A percentile compares a stretch with the other conserved stretches of the same genome.
Conservation (phyloP, 768 basidiomycete species). For the Psilocybe cubensis region DNA sequence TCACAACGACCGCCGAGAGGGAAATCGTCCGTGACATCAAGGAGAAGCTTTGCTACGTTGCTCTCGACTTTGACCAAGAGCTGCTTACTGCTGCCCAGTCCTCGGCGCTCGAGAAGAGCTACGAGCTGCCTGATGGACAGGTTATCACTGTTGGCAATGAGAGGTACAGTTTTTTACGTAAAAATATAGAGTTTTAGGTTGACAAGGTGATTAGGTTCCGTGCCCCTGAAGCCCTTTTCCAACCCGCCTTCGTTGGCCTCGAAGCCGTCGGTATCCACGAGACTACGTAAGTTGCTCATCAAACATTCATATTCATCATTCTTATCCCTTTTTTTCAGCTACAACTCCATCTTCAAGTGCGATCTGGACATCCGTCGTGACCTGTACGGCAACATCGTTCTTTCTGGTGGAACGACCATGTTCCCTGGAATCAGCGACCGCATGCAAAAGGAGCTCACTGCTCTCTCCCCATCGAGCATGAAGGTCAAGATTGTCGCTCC, state of each 20-base stretch:
- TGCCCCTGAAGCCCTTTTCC: conserved; percentile 93
- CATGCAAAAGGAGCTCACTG: conserved; percentile 92
- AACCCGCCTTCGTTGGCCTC: conserved; percentile 87
- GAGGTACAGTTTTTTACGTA: conserved; percentile 65
- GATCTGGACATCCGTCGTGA: conserved; percentile 87
- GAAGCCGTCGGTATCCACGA: conserved; percentile 93
- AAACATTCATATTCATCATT: conserved; percentile 11
- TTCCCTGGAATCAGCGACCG: conserved; percentile 96
- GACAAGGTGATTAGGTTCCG: conserved; percentile 73
- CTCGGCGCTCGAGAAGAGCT: conserved; percentile 89
- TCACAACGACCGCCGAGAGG: conserved; percentile 92
- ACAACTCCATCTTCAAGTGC: conserved; percentile 86
- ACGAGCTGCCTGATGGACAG: conserved; percentile 91
- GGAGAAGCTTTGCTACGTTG: conserved; percentile 96
- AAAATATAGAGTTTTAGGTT: conserved; percentile 36
- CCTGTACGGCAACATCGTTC: conserved; percentile 80
- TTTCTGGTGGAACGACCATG: conserved; percentile 93
- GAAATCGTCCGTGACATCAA: conserved; percentile 98
- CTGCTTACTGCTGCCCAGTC: conserved; percentile 89
- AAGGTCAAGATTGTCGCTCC: conserved; percentile 96
- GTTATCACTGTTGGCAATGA: conserved; percentile 96
- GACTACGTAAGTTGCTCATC: conserved; percentile 58
- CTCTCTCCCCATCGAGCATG: conserved; percentile 86
- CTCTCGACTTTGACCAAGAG: conserved; percentile 93
- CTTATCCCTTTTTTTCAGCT: conserved; percentile 35